Percentiles rank a stretch among this genome's conserved stretches.
phyloP scores from a whole-genome alignment of 1,139 yeast species.

The Wickerhamomyces sp. region DNA sequence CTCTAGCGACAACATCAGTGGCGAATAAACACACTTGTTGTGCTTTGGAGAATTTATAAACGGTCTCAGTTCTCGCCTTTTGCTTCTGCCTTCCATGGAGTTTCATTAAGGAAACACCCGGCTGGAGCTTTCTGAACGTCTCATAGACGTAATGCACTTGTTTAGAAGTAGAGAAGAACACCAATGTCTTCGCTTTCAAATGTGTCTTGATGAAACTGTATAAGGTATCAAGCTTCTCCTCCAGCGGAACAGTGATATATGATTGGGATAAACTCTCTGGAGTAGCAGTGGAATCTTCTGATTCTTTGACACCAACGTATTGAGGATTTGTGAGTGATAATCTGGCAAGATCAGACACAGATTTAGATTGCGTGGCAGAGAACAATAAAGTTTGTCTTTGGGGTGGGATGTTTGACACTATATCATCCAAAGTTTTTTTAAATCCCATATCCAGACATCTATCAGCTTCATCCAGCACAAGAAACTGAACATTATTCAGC shows the following conservation, averaged over 20 bases:
- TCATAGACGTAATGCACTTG: conserved; percentile 95
- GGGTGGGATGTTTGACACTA: conserved; percentile 76
- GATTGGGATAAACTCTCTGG: conserved; percentile 85
- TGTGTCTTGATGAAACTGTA: conserved; percentile 92
- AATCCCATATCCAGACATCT: conserved; percentile 97
- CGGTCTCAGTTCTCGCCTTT: conserved; percentile 85
- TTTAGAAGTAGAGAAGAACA: conserved; percentile 86
- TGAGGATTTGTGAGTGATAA: conserved; percentile 76
- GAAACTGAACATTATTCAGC: conserved; percentile 68
- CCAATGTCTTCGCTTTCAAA: conserved; percentile 76
- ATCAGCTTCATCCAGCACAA: conserved; percentile 95
- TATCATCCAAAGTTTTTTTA: conserved; percentile 81
- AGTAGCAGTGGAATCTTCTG: conserved; percentile 49
- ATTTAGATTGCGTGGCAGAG: conserved; percentile 91
- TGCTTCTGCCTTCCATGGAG: conserved; percentile 96
- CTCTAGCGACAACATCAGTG: conserved; percentile 96
- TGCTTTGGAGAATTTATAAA: conserved; percentile 78
- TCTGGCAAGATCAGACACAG: conserved; percentile 83
- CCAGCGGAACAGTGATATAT: conserved; percentile 63
- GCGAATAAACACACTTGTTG: conserved; percentile 88
- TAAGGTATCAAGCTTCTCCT: conserved; percentile 78
- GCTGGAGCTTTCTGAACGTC: conserved; percentile 84
- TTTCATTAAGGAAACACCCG: conserved; percentile 91
- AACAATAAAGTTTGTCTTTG: conserved; percentile 84
- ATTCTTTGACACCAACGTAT: conserved; percentile 57